Evolutionary conservation across 345 rosid genomes (phyloP).

Genomic region (Camelina neglecta): DNA sequence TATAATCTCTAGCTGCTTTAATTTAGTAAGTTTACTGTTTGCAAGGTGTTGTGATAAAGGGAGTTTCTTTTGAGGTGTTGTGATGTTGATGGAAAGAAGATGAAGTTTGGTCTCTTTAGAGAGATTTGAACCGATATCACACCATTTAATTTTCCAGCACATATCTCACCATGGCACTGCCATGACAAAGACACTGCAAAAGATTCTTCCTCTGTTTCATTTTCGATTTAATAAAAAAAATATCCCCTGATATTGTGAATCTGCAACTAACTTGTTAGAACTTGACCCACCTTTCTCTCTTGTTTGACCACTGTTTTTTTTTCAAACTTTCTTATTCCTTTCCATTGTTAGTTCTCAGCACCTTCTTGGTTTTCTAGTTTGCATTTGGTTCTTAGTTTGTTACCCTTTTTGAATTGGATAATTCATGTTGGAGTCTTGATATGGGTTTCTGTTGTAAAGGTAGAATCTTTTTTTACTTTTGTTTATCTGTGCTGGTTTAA

Average conservation of each 20-base stretch:
- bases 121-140: constrained; percentile 35
- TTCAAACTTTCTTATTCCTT: constrained; percentile 40
- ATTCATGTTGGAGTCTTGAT: background rate
- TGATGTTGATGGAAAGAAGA: constrained; percentile 32
- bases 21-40: constrained; percentile 1
- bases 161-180: constrained; percentile 61
- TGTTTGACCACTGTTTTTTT: constrained; percentile 17
- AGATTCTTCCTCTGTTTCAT: constrained; percentile 32
- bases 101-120: constrained; percentile 17
- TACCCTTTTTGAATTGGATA: constrained; percentile 17
- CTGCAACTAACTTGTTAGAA: constrained; percentile 37
- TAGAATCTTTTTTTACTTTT: constrained; percentile 36
- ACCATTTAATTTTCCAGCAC: constrained; percentile 52
- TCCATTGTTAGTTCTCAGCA: background rate
- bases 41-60: constrained; percentile 9
- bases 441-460: constrained; percentile 5
- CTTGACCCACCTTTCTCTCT: constrained; percentile 32
- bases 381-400: constrained; percentile 8
- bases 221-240: background rate
- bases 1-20: constrained; percentile 18
- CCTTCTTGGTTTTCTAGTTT: constrained; percentile 23
- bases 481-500: constrained; percentile 37
- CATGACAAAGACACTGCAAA: constrained; percentile 58
- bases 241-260: constrained; percentile 3
- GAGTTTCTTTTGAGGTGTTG: constrained; percentile 14